Conservation (phyloP, 2,329 filamentous ascomycete species). For the Zymoseptoria crescenta region DNA sequence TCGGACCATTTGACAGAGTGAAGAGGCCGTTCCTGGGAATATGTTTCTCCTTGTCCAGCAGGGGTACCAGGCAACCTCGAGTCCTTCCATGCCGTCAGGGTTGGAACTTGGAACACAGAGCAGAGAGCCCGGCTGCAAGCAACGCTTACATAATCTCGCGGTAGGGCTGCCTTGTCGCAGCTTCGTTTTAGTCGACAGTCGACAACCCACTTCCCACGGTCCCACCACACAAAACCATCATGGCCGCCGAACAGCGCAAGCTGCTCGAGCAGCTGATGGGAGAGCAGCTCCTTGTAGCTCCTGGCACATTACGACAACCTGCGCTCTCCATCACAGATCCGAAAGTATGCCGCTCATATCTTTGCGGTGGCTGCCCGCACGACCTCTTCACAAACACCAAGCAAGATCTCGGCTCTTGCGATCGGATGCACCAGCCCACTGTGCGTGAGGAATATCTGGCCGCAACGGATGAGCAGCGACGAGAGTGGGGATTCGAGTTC, state of each 20-base stretch:
- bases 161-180: too few relatives aligned
- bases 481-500: constrained; percentile 82
- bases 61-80: too few relatives aligned
- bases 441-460: constrained; percentile 83
- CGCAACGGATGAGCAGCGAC: constrained; percentile 62
- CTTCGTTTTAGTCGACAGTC: too few relatives aligned
- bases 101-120: too few relatives aligned
- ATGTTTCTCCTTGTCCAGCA: too few relatives aligned
- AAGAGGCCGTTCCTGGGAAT: too few relatives aligned
- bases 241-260: constrained; percentile 97
- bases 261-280: constrained; percentile 90
- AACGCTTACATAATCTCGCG: too few relatives aligned
- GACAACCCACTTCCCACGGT: too few relatives aligned
- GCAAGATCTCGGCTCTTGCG: constrained; percentile 86
- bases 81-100: too few relatives aligned
- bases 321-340: constrained; percentile 83
- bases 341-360: constrained; percentile 90
- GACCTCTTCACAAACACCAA: constrained; percentile 99
- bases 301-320: constrained; percentile 60
- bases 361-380: constrained; percentile 90
- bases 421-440: constrained; percentile 79
- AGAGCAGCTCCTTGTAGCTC: constrained; percentile 60
- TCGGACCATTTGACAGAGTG: too few relatives aligned
- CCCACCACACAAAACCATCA: constrained; percentile 38
- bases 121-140: too few relatives aligned